Base-by-base conservation (phyloP, 1,284 basidiomycete species). In the Crocinoboletus sp. region DNA sequence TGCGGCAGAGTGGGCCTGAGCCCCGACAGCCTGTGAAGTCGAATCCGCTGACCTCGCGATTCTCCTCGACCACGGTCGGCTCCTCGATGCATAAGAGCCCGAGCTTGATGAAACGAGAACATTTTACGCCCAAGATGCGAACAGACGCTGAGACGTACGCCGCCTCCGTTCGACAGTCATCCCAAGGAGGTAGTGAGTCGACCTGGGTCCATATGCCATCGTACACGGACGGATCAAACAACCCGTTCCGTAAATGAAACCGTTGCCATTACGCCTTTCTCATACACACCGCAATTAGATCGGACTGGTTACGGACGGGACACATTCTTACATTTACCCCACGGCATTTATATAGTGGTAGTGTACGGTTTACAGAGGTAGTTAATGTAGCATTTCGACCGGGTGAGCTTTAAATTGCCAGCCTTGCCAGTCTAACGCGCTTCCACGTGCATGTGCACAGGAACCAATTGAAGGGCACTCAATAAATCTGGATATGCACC, bases 81-180 rank as follows among this genome's bases (percentile, higher is more conserved):
- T 69, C 61, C 20, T 68, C 66, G 38, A 33, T 54, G 40, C 16
- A 44, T 44, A 51, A 55, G 46, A 57, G 57, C 43, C 50, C 54
- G 38, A 61, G 54, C 38, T 36, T 56, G 42, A 47, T 50, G 37
- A 54, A 46, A 41, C 54, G 66, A 51, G 59, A 61, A 20, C 54
- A 53, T 3, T 58, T 60, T 24, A 43, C 54, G 16, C 53, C 59
- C 24, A 53, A 52, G 29, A 60, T 65, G 39, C 64, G 54, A 20
- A 81, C 80, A 11, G 78, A 78, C 30, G 84, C 83, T 27, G 74
- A 84, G 67, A 67, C 63, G 45, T 85, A 84, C 49, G 76, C 74
- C 36, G 66, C 69, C 45, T 69, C 73, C 35, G 64, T 79, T 28
- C 62, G 69, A 45, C 64, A 65, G 43, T 53, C 68, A 11, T 13